Percentiles rank a stretch among this genome's conserved stretches.
Evolutionary conservation across 75 land plant species (phyloP).

Genomic region (Adiantum capillusveneris): DNA sequence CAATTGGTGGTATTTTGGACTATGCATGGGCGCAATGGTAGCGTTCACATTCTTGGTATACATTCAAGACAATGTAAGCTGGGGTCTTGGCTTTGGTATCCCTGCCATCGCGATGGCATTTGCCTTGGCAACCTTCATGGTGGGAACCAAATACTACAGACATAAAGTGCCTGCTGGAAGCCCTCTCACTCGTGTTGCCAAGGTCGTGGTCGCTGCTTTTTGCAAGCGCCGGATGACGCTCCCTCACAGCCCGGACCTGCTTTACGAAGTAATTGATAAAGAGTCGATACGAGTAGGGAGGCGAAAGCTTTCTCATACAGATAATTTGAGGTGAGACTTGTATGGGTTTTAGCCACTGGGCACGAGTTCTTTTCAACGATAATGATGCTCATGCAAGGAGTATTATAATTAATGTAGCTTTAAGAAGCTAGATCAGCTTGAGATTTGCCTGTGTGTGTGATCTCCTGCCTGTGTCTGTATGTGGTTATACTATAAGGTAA

Average conservation of each 20-base stretch:
- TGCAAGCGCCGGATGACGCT: constrained; percentile 10
- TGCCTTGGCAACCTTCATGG: constrained; percentile 6
- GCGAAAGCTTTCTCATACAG: constrained; percentile 49
- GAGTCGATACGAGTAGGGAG: constrained; percentile 4
- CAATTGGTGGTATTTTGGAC: constrained; percentile 52
- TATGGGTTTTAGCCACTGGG: too few species aligned
- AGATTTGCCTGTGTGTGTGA: too few species aligned
- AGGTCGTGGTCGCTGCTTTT: constrained; percentile 21
- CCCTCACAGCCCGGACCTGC: constrained; percentile 18
- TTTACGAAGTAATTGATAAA: constrained; percentile 34
- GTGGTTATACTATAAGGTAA: too few species aligned
- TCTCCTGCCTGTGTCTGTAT: too few species aligned
- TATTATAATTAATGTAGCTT: too few species aligned
- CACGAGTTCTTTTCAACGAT: too few species aligned
- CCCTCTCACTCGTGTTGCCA: constrained; percentile 24
- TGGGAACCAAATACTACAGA: constrained; percentile 22
- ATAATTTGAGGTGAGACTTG: constrained; percentile 46
- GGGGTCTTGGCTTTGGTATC: constrained; percentile 37
- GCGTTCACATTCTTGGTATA: constrained; percentile 37
- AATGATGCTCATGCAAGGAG: too few species aligned
- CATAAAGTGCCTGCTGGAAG: constrained; percentile 29
- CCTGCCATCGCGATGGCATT: constrained; percentile 15
- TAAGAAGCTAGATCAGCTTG: not conserved
- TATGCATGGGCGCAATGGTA: constrained; percentile 18
- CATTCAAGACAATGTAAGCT: constrained; percentile 26